Evolutionary conservation across 768 basidiomycete species (phyloP).

Genomic region (Mycena indigotica): DNA sequence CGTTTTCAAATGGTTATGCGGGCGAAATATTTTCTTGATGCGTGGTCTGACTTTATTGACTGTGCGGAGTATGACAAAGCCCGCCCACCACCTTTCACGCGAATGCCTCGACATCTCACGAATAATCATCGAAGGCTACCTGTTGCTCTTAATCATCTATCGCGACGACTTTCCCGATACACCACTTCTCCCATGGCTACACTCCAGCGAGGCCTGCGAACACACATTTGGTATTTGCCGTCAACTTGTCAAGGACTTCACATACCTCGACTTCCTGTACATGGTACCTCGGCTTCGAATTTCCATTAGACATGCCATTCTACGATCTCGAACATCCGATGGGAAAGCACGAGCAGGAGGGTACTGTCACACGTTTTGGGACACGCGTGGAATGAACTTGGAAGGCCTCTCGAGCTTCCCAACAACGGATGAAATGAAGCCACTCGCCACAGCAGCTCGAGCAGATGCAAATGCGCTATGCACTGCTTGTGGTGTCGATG

Average conservation of each 20-base stretch:
- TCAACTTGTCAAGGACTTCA: conserved; percentile 37
- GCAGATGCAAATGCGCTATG: neutral
- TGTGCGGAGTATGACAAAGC: too few relatives aligned
- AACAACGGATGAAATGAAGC: neutral
- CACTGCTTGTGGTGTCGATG: neutral
- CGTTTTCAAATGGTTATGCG: conserved; percentile 34
- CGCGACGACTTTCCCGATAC: conserved; percentile 32
- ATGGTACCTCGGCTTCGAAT: conserved; percentile 31
- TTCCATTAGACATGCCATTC: neutral
- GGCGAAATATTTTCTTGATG: conserved; percentile 32
- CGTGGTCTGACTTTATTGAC: conserved; percentile 32
- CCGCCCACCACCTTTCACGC: conserved; percentile 35
- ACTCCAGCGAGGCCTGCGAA: conserved; percentile 36
- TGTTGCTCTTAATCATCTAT: conserved; percentile 35
- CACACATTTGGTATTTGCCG: conserved; percentile 37
- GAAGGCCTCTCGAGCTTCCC: neutral
- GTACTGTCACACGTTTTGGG: neutral
- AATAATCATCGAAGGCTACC: conserved; percentile 34
- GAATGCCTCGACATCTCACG: conserved; percentile 36
- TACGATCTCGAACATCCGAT: neutral
- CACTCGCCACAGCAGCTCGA: neutral
- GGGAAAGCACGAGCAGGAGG: neutral
- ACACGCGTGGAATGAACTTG: neutral
- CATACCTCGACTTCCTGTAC: conserved; percentile 30
- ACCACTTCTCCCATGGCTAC: conserved; percentile 43